These are phyloP conservation scores for Cornus kousa DNA, from an alignment of 148 eudicot genomes.

Conservation along the genomic window DNA sequence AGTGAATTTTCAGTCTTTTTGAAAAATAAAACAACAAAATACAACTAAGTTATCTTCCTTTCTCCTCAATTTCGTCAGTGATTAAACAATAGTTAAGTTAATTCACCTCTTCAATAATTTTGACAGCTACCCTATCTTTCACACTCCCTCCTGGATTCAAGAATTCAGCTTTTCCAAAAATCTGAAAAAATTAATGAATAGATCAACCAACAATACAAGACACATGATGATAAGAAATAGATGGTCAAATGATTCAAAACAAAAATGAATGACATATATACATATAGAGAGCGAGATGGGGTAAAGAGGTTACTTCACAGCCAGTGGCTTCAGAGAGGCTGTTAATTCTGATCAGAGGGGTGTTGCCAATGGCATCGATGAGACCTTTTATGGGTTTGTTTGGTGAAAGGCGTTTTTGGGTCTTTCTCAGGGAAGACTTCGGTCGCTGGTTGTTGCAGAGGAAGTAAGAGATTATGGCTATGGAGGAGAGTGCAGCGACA, in stretches of 20 bases:
- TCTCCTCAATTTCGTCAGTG: not conserved
- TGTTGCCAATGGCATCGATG: constrained; percentile 77
- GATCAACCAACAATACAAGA: not conserved
- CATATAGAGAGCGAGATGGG: not conserved
- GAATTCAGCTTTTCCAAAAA: constrained; percentile 92
- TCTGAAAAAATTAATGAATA: constrained; percentile 39
- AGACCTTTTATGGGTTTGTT: constrained; percentile 48
- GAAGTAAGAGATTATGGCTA: constrained; percentile 51
- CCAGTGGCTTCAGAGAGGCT: constrained; percentile 90
- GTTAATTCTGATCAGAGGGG: constrained; percentile 82
- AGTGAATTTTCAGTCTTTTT: not conserved
- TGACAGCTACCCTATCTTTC: constrained; percentile 91
- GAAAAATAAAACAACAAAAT: not conserved
- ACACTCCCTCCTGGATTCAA: constrained; percentile 97
- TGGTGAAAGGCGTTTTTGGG: constrained; percentile 8
- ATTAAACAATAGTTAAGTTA: not conserved
- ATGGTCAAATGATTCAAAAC: not conserved
- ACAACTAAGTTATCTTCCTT: not conserved
- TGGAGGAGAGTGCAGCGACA: constrained; percentile 48
- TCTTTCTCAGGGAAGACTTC: constrained; percentile 19
- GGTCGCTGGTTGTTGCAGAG: constrained; percentile 26
- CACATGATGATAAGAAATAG: not conserved
- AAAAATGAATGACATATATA: too few species aligned
- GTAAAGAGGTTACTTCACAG: constrained; percentile 49
- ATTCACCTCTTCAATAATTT: constrained; percentile 88